Percentiles rank a stretch among this genome's conserved stretches.
These are phyloP conservation scores for Lactarius tabidus DNA, from an alignment of 768 basidiomycete species.

Conservation along the genomic window DNA sequence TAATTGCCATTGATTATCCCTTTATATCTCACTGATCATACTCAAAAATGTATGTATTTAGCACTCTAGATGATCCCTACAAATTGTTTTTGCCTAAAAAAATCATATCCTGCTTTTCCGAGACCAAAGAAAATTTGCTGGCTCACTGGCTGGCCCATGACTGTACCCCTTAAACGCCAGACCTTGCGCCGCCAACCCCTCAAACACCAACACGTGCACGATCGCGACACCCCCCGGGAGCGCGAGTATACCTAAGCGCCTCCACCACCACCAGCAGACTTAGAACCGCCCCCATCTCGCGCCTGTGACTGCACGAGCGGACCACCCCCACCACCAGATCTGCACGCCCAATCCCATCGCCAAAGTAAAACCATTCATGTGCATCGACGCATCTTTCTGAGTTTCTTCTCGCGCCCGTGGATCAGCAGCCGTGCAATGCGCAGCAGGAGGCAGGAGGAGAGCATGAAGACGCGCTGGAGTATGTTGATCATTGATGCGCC, in stretches of 20 bases:
- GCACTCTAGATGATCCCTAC: too few relatives aligned
- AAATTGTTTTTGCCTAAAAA: too few relatives aligned
- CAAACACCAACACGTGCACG: neutral
- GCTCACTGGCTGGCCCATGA: too few relatives aligned
- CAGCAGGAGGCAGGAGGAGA: too few relatives aligned
- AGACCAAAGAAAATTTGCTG: too few relatives aligned
- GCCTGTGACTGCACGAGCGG: neutral
- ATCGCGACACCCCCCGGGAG: neutral
- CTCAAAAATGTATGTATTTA: too few relatives aligned
- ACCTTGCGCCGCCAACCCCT: conserved; percentile 1
- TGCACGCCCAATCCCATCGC: conserved; percentile 7
- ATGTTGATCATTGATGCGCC: conserved; percentile 14
- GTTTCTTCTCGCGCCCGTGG: conserved; percentile 24
- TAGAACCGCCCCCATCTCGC: too few relatives aligned
- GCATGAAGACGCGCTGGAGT: conserved; percentile 24
- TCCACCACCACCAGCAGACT: conserved; percentile 12
- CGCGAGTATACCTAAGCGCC: conserved; percentile 10
- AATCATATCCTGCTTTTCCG: too few relatives aligned
- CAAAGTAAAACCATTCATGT: conserved; percentile 18
- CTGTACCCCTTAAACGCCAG: too few relatives aligned
- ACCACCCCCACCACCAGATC: conserved; percentile 6
- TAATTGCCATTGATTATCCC: too few relatives aligned
- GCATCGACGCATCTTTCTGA: conserved; percentile 26
- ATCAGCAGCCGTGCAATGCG: neutral
- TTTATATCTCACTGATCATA: too few relatives aligned